A percentile compares a stretch with the other conserved stretches of the same genome.
These are phyloP conservation scores for Diutina pseudorugosa DNA, from an alignment of 1,139 yeast species.

Conservation along the genomic window DNA sequence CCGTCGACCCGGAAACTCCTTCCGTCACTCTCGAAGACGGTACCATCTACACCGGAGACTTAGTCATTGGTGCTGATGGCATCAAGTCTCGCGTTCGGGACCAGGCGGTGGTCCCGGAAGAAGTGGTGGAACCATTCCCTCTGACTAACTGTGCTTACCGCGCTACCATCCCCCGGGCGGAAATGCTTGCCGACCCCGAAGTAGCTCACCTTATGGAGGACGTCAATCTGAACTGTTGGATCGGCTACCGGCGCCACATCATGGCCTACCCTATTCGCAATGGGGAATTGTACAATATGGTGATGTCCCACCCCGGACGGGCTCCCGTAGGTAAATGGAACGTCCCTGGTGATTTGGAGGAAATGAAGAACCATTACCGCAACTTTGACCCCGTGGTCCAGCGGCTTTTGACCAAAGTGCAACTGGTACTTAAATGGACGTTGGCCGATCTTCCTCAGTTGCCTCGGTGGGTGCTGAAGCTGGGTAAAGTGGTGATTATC, in stretches of 20 bases:
- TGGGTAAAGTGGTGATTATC: slow-evolving; percentile 6
- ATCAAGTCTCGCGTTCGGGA: slow-evolving; percentile 17
- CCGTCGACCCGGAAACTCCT: slow-evolving; percentile 13
- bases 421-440: slow-evolving; percentile 18
- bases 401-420: slow-evolving; percentile 12
- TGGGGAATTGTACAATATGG: slow-evolving; percentile 5
- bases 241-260: slow-evolving; percentile 21
- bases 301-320: slow-evolving; percentile 14
- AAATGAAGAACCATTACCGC: slow-evolving; percentile 13
- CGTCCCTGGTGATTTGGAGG: slow-evolving; percentile 8
- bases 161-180: slow-evolving; percentile 12
- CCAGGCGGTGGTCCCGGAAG: neutral
- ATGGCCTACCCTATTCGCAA: slow-evolving; percentile 18
- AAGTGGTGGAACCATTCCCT: slow-evolving; percentile 9
- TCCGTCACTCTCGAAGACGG: slow-evolving; percentile 15
- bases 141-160: slow-evolving; percentile 19
- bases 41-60: slow-evolving; percentile 14
- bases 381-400: slow-evolving; percentile 19
- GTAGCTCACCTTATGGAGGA: slow-evolving; percentile 12
- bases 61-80: slow-evolving; percentile 28
- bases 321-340: slow-evolving; percentile 11
- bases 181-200: slow-evolving; percentile 14
- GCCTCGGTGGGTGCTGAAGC: slow-evolving; percentile 10
- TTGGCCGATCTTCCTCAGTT: slow-evolving; percentile 16
- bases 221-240: slow-evolving; percentile 20